Evolutionary conservation across 2,329 filamentous ascomycete genomes (phyloP).

Genomic region (Chlorencoelia australis): DNA sequence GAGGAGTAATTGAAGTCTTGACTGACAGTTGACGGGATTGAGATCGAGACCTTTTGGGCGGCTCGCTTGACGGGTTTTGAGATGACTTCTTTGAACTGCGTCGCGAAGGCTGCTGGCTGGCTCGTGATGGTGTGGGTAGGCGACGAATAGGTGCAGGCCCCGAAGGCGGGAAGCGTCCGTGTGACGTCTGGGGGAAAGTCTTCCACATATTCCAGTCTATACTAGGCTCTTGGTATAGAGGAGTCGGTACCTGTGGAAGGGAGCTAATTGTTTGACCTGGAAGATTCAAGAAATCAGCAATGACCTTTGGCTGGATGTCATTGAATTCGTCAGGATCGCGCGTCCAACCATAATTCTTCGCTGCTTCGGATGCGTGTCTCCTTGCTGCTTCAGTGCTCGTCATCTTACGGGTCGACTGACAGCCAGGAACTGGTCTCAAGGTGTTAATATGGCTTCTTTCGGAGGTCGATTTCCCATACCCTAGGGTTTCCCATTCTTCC

Average conservation of each 20-base stretch:
- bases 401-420: background rate
- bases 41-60: no score
- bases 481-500: constrained; percentile 3
- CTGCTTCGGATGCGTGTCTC: constrained; percentile 4
- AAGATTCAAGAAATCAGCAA: background rate
- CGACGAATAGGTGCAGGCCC: constrained; percentile 1
- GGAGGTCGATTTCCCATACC: background rate
- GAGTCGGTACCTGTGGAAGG: background rate
- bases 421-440: background rate
- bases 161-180: constrained; percentile 7
- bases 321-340: background rate
- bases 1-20: background rate
- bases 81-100: no score
- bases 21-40: background rate
- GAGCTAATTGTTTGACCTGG: constrained; percentile 2
- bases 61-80: no score
- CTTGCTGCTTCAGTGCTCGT: constrained; percentile 1
- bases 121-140: no score
- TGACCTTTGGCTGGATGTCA: constrained; percentile 1
- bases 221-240: constrained; percentile 4
- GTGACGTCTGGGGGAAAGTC: constrained; percentile 1
- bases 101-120: no score
- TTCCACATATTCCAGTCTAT: constrained; percentile 12
- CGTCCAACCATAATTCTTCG: constrained; percentile 8
- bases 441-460: background rate